Evolutionary conservation across 441 rosid species (phyloP).

Genomic region (Daphne laureola): DNA sequence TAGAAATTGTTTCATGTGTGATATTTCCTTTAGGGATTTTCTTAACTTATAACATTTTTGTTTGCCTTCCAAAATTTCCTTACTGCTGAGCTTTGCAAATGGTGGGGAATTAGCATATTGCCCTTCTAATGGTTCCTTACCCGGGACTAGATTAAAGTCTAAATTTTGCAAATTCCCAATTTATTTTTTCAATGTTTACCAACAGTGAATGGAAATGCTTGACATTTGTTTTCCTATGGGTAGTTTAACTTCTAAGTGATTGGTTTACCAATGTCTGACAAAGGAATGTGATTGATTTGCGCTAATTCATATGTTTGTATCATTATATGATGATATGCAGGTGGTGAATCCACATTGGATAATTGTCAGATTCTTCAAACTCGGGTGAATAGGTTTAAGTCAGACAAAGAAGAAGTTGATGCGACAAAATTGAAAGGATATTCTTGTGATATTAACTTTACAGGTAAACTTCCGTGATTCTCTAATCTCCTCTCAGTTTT

Average conservation of each 20-base stretch:
- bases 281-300: too few relatives aligned
- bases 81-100: background rate
- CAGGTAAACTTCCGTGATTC: conserved; percentile 27
- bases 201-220: too few relatives aligned
- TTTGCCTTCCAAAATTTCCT: background rate
- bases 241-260: too few relatives aligned
- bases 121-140: background rate
- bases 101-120: background rate
- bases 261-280: too few relatives aligned
- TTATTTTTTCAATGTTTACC: background rate
- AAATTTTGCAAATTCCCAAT: background rate
- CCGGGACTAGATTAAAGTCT: background rate
- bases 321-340: conserved; percentile 19
- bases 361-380: conserved; percentile 92
- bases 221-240: background rate
- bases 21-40: background rate
- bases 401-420: conserved; percentile 51
- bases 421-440: conserved; percentile 42
- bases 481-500: background rate
- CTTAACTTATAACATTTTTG: background rate
- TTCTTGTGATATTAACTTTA: conserved; percentile 67
- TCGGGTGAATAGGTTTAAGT: conserved; percentile 69
- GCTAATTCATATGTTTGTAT: background rate
- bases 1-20: conserved; percentile 9
- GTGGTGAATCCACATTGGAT: conserved; percentile 67